Evolutionary conservation across 1,139 yeast genomes (phyloP), one percentile per base, ranked within the genome.

Genomic region (Pichiaceae sp.): DNA sequence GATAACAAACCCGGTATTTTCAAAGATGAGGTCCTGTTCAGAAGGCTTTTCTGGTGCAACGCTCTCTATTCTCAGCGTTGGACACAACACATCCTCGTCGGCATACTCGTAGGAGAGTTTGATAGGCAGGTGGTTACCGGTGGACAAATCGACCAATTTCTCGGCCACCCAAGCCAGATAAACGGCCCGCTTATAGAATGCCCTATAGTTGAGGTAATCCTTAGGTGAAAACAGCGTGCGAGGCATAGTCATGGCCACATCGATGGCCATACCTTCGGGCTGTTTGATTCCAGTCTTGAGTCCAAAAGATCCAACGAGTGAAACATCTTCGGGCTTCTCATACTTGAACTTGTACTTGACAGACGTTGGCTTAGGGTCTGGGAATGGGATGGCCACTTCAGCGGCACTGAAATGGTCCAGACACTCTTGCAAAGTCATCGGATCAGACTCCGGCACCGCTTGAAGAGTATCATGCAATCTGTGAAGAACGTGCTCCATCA

Each of bases 241-340:
- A 3, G 96, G 96, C 93, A 91, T 89, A 8, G 85, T 77, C 39
- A 89, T 66, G 28, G 83, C 69, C 35, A 91, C 70, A 55, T 91
- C 98, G 15, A 89, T 72, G 3, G 84, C 66, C 54, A 75, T 66
- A 32, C 70, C 67, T 7, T 20, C 19, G 2, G 33, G 33, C 21
- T 79, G 78, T 38, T 72, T 71, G 25, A 84, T 80, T 2, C 84
- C 86, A 0, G 95, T 78, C 51, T 85, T 85, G 47, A 89, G 66
- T 1, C 96, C 93, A 62, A 85, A 91, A 8, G 95, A 80, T 1
- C 98, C 97, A 8, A 85, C 80, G 34, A 91, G 70, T 16, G 89
- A 76, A 19, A 89, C 75, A 47, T 76, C 79, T 40, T 72, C 73
- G 0, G 97, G 98, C n/a, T 77, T 66, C 32, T 62, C 59, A 53